These are phyloP conservation scores for Cercospora janseana DNA, from an alignment of 2,329 filamentous ascomycete species.

Conservation along the genomic window DNA sequence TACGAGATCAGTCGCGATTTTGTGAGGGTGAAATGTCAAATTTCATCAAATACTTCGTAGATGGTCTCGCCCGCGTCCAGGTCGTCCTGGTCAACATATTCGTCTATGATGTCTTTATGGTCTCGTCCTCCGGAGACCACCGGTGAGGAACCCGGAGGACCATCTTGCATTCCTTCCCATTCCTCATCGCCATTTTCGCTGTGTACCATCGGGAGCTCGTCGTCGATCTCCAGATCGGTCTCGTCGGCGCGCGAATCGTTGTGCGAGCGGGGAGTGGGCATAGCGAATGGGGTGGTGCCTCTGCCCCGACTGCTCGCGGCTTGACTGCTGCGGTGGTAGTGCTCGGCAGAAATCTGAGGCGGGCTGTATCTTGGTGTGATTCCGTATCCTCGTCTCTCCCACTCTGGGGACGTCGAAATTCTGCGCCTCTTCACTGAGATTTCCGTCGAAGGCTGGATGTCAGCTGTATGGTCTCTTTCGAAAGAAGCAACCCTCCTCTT, in stretches of 20 bases:
- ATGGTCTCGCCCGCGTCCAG: slow-evolving; percentile 23
- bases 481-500: slow-evolving; percentile 36
- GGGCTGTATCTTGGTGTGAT: slow-evolving; percentile 47
- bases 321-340: slow-evolving; percentile 28
- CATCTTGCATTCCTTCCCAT: slow-evolving; percentile 41
- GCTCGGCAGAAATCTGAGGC: slow-evolving; percentile 41
- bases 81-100: slow-evolving; percentile 19
- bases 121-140: slow-evolving; percentile 14
- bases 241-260: slow-evolving; percentile 37
- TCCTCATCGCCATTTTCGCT: slow-evolving; percentile 30
- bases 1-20: neutral
- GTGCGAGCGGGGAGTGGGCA: slow-evolving; percentile 69
- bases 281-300: slow-evolving; percentile 62
- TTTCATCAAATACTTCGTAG: slow-evolving; percentile 27
- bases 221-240: slow-evolving; percentile 29
- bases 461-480: slow-evolving; percentile 29
- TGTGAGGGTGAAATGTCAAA: slow-evolving; percentile 16
- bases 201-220: slow-evolving; percentile 8
- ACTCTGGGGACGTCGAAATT: slow-evolving; percentile 55
- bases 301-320: slow-evolving; percentile 44
- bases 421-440: slow-evolving; percentile 50
- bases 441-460: slow-evolving; percentile 25
- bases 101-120: slow-evolving; percentile 26
- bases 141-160: slow-evolving; percentile 14
- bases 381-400: slow-evolving; percentile 36